Evolutionary conservation across 208 protist genomes (phyloP), one percentile per base, ranked within the genome.

Genomic region (Wallacemonas collosoma): DNA sequence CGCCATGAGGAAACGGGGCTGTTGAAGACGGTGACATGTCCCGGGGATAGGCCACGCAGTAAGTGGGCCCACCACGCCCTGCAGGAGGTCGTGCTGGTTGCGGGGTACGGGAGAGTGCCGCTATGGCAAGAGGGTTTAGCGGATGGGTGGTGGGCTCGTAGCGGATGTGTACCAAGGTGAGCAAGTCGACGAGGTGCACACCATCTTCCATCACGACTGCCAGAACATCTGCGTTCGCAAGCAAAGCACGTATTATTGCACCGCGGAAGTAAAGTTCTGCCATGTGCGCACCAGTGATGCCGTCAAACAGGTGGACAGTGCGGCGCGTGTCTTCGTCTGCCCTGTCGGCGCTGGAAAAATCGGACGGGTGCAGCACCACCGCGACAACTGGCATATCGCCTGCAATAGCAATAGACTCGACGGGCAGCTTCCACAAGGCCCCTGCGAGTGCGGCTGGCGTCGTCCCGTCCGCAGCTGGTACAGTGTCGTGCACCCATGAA

Each of bases 151-250:
- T 89, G 57, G 75, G 77, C 64, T 90, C 76, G 73, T 89, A 72
- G 8, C 83, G 80, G 26, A 94, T 51, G 44, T 87, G 84, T 36
- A 54, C 60, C 73, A 94, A 68, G 1, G 82, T 88, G 41, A 45
- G 64, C 14, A 91, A 71, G 41, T 91, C 87, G n/a, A 94, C 80
- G 5, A 94, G 67, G 63, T 94, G 87, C 9, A 92, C 78, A 11
- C 75, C 69, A 53, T 87, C 85, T 17, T 71, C 75, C 62, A 84
- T 71, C 7, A 64, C 76, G 38, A 89, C 87, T 6, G 79, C 61
- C 4, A 94, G 75, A 1, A 83, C 71, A 12, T 68, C 53, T 12
- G 56, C 60, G 79, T 94, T 94, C 6, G 80, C 75, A 40, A 61
- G 75, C 14, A 92, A 70, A 1, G 76, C 64, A 26, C 70, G 70